These are phyloP conservation scores for Thelonectria discophora DNA, from an alignment of 2,329 filamentous ascomycete genomes.

Conservation along the genomic window DNA sequence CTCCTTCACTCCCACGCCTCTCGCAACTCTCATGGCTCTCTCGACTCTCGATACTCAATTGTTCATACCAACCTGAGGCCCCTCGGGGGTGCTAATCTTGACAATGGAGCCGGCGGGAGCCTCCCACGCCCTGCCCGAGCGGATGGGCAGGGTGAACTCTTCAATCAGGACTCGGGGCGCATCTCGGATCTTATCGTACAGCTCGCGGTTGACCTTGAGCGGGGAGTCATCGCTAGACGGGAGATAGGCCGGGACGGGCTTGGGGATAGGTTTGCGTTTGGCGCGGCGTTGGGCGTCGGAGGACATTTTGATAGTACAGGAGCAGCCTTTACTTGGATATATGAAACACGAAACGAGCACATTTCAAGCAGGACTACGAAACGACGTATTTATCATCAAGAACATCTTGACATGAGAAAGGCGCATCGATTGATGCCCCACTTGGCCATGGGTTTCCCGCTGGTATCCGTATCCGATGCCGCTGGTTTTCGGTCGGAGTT, in stretches of 20 bases:
- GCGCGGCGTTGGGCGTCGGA: constrained; percentile 50
- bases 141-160: constrained; percentile 73
- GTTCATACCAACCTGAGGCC: constrained; percentile 73
- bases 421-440: constrained; percentile 20
- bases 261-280: constrained; percentile 55
- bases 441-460: constrained; percentile 19
- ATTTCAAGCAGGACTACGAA: no score
- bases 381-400: no score
- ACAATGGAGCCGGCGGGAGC: constrained; percentile 74
- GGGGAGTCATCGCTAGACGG: constrained; percentile 52
- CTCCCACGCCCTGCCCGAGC: constrained; percentile 77
- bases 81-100: constrained; percentile 77
- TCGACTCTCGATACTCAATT: no score
- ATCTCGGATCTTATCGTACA: constrained; percentile 70
- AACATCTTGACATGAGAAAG: no score
- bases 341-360: no score
- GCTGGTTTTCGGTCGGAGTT: constrained; percentile 10
- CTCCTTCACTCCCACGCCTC: no score
- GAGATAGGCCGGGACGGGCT: constrained; percentile 60
- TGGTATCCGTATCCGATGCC: constrained; percentile 32
- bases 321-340: no score
- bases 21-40: no score
- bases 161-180: constrained; percentile 54
- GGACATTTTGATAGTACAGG: constrained; percentile 27
- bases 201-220: constrained; percentile 52